These are phyloP conservation scores for Henningerozyma blattae DNA, from an alignment of 805 yeast species.

Conservation along the genomic window DNA sequence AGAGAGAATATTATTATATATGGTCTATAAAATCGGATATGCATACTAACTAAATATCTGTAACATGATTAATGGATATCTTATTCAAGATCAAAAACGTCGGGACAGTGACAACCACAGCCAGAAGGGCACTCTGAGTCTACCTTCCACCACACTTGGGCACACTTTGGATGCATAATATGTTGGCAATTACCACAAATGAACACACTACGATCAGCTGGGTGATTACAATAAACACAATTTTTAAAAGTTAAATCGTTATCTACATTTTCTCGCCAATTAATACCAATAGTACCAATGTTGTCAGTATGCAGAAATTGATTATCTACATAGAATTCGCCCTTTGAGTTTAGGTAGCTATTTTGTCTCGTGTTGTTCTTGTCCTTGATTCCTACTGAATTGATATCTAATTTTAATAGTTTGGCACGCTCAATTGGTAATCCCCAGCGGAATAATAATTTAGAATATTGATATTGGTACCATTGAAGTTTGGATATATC, in stretches of 20 bases:
- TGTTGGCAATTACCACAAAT: conserved; percentile 71
- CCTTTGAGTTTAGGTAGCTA: not conserved
- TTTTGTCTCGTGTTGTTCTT: conserved; percentile 2
- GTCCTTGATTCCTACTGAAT: not conserved
- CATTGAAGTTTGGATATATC: conserved; percentile 18
- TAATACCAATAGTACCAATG: conserved; percentile 8
- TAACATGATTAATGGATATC: not conserved
- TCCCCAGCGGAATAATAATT: conserved; percentile 72
- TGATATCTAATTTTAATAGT: conserved; percentile 44
- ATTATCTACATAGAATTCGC: no score
- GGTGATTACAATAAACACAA: conserved; percentile 58
- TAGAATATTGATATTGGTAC: conserved; percentile 64
- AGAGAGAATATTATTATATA: no score
- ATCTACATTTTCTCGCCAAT: conserved; percentile 9
- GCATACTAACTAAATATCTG: no score
- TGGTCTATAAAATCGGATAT: no score
- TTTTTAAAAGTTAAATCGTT: conserved; percentile 11
- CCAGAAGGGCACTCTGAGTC: conserved; percentile 65
- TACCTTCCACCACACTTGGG: conserved; percentile 63
- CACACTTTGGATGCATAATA: conserved; percentile 67
- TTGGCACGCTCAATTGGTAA: conserved; percentile 70
- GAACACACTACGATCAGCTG: conserved; percentile 47
- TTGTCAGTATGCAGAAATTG: conserved; percentile 2
- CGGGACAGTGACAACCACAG: conserved; percentile 68
- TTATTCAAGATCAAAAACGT: conserved; percentile 14